Evolutionary conservation across 169 alveolate species (phyloP).

Genomic region (Babesia microti): DNA sequence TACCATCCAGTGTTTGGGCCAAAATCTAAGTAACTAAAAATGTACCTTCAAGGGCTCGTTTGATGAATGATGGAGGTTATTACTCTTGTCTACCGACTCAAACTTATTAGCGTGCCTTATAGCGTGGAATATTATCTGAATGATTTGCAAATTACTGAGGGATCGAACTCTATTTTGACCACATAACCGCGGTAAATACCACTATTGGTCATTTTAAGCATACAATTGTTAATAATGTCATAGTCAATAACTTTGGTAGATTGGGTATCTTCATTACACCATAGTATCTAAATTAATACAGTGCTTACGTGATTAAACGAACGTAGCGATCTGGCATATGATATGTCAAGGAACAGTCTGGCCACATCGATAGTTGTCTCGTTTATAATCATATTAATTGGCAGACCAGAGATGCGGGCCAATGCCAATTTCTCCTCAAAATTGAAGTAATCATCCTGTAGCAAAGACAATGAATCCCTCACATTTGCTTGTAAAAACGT

Average conservation of each 20-base stretch:
- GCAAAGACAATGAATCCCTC: conserved; percentile 40
- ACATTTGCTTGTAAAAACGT: too few relatives aligned
- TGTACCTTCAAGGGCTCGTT: background rate
- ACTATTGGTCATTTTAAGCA: conserved; percentile 20
- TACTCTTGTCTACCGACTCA: background rate
- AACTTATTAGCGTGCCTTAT: background rate
- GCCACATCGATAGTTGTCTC: conserved; percentile 34
- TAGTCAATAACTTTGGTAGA: conserved; percentile 51
- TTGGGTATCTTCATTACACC: conserved; percentile 49
- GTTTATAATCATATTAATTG: conserved; percentile 35
- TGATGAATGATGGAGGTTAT: background rate
- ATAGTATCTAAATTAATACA: conserved; percentile 16
- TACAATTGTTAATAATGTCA: conserved; percentile 42
- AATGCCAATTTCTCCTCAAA: conserved; percentile 51
- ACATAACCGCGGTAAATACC: conserved; percentile 61
- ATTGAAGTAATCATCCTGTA: conserved; percentile 29
- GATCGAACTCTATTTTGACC: conserved; percentile 51
- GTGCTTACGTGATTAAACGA: conserved; percentile 15
- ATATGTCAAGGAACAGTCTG: conserved; percentile 50
- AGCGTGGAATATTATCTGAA: conserved; percentile 43
- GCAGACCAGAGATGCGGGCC: conserved; percentile 49
- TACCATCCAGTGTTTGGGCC: conserved; percentile 20
- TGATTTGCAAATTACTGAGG: conserved; percentile 55
- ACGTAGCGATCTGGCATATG: conserved; percentile 48
- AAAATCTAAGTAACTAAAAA: background rate